Evolutionary conservation across 192 early-diverging fungal species (phyloP).

Genomic region (Mortierella claussenii): DNA sequence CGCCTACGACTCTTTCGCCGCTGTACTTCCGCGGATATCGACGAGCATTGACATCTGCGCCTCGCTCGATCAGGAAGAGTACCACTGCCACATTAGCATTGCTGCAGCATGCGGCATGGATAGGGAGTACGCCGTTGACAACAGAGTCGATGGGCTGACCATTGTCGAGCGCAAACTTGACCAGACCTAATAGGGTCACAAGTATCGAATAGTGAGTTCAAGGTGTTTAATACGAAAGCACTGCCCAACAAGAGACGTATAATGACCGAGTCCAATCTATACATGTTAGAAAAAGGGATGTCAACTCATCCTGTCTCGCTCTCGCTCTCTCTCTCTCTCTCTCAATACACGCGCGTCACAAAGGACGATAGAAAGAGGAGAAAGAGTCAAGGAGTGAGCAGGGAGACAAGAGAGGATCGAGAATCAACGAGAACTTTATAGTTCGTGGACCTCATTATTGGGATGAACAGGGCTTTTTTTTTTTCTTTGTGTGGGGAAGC

Average conservation of each 20-base stretch:
- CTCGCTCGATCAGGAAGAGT: constrained; percentile 75
- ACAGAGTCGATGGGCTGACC: constrained; percentile 77
- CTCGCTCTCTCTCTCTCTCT: not conserved
- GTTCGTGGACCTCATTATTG: constrained; percentile 3
- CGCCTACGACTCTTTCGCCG: constrained; percentile 28
- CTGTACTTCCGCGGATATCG: constrained; percentile 52
- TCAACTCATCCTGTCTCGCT: too few relatives aligned
- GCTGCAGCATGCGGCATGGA: constrained; percentile 69
- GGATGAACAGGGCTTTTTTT: too few relatives aligned
- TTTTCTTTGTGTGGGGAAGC: too few relatives aligned
- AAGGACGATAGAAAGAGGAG: not conserved
- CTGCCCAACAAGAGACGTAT: not conserved
- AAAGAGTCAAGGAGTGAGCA: constrained; percentile 1
- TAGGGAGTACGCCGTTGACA: constrained; percentile 73
- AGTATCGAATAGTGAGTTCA: not conserved
- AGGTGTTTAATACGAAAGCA: too few relatives aligned
- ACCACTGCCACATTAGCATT: constrained; percentile 70
- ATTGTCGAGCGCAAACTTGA: constrained; percentile 74
- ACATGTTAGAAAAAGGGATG: too few relatives aligned
- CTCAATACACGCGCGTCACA: not conserved
- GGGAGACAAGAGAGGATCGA: constrained; percentile 17
- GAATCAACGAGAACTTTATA: constrained; percentile 22
- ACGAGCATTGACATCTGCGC: constrained; percentile 75
- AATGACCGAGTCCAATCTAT: too few relatives aligned
- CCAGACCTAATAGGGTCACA: constrained; percentile 53